These are phyloP conservation scores for Globisporangium heterothallicum DNA, from an alignment of 352 stramenopile genomes.

Conservation along the genomic window DNA sequence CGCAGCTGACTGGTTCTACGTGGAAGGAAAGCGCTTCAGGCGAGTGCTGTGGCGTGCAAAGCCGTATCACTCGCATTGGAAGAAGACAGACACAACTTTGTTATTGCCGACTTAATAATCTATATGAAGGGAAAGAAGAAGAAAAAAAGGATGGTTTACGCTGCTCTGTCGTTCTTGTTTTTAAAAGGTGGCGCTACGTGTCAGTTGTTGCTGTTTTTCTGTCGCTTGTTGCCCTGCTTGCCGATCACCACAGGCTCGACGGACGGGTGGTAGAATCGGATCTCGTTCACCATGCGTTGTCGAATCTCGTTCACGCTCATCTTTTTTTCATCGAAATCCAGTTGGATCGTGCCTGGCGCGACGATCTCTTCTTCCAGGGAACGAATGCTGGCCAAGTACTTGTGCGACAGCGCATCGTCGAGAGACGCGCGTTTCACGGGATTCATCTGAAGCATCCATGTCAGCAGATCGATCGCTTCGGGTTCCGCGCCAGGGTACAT, in stretches of 20 bases:
- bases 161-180: too few species aligned
- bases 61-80: too few species aligned
- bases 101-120: too few species aligned
- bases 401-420: constrained; percentile 77
- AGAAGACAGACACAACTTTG: too few species aligned
- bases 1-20: too few species aligned
- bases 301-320: constrained; percentile 79
- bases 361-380: constrained; percentile 84
- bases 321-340: constrained; percentile 86
- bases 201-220: constrained; percentile 6
- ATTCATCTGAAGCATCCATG: constrained; percentile 87
- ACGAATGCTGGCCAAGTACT: constrained; percentile 81
- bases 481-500: constrained; percentile 82
- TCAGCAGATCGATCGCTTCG: constrained; percentile 73
- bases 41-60: too few species aligned
- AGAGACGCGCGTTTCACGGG: constrained; percentile 71
- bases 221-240: constrained; percentile 14
- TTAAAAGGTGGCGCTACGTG: neutral
- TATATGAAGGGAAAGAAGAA: too few species aligned
- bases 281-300: constrained; percentile 74
- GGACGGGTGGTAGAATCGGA: constrained; percentile 70
- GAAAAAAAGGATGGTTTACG: too few species aligned
- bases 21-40: too few species aligned
- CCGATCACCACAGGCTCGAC: constrained; percentile 9
- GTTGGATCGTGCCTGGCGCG: constrained; percentile 70